Base-by-base conservation (phyloP, 2,329 filamentous ascomycete genomes). In the Hymenoscyphus fructigenus region DNA sequence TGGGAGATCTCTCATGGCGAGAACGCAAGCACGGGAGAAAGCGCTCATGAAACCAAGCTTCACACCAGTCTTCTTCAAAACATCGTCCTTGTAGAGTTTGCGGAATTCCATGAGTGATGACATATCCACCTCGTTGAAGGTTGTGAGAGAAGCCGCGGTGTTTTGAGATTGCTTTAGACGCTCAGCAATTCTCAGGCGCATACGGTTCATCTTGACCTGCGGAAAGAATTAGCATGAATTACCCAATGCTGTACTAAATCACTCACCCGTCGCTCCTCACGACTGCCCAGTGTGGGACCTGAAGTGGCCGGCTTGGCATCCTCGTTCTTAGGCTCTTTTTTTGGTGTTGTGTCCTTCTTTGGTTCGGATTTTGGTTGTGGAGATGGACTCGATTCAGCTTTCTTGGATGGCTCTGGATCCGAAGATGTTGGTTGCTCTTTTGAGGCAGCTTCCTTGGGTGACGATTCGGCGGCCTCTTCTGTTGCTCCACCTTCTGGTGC, bases 21-120 rank as follows among this genome's bases (percentile, higher is more conserved):
- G 83, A 56, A 96, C 88, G 73, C 88, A 91, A 58, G 95, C 95
- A 69, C 91, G 91, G 3, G 94, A 91, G 80, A 99, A 99, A 63
- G 94, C 94, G 78, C 93, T 95, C 94, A 99, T 98, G 83, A 98
- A 99, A n/a, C 95, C 95, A 62, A 99, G 89, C 84, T 98, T 99
- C 65, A 98, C 91, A 56, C 93, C 94, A 10, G 92, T 95, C 84
- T 94, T 96, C 85, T 98, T 97, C 65, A 98, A 83, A 26, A 97
- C 83, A 66, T 97, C 93, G 66, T 98, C 94, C 84, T 98, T 98
- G 86, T 98, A 98, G 57, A 93, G 84, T 79, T 96, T 97, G 73
- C 95, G 91, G 83, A 99, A 94, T 68, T 97, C 92, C 90, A 98
- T 97, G 59, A 99, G 84, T 26, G 91, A 92, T 36, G 94, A 96